Evolutionary conservation across 2,329 filamentous ascomycete genomes (phyloP).

Genomic region (Paraphaeosphaeria minitans): DNA sequence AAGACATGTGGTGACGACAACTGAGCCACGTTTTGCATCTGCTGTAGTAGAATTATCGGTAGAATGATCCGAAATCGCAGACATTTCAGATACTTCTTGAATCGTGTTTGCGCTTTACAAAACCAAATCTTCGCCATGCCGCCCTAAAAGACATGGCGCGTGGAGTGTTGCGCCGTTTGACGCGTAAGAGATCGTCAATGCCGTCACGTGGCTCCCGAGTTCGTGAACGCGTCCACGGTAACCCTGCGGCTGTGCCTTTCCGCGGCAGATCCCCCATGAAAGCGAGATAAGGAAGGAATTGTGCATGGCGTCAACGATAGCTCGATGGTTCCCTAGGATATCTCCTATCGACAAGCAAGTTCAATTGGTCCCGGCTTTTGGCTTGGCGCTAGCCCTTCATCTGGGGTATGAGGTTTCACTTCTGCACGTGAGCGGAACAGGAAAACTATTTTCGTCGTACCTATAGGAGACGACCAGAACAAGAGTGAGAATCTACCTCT

Average conservation of each 20-base stretch:
- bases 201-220: slow-evolving; percentile 18
- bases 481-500: slow-evolving; percentile 12
- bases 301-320: slow-evolving; percentile 37
- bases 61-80: neutral
- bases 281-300: slow-evolving; percentile 35
- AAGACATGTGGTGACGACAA: neutral
- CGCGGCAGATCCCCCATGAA: slow-evolving; percentile 16
- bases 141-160: neutral
- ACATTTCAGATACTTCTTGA: neutral
- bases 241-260: slow-evolving; percentile 8
- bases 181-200: slow-evolving; percentile 12
- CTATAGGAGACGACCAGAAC: slow-evolving; percentile 21
- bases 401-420: slow-evolving; percentile 34
- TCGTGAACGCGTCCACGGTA: slow-evolving; percentile 18
- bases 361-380: slow-evolving; percentile 24
- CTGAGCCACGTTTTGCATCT: slow-evolving; percentile 11
- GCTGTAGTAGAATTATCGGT: neutral
- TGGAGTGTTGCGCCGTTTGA: slow-evolving; percentile 1
- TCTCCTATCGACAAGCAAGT: slow-evolving; percentile 23
- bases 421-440: slow-evolving; percentile 25
- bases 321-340: slow-evolving; percentile 20
- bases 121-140: neutral
- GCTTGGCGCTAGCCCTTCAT: slow-evolving; percentile 33
- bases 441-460: slow-evolving; percentile 40
- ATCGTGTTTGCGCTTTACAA: neutral